Evolutionary conservation across 352 stramenopile species (phyloP).

Genomic region (Globisporangium splendens): DNA sequence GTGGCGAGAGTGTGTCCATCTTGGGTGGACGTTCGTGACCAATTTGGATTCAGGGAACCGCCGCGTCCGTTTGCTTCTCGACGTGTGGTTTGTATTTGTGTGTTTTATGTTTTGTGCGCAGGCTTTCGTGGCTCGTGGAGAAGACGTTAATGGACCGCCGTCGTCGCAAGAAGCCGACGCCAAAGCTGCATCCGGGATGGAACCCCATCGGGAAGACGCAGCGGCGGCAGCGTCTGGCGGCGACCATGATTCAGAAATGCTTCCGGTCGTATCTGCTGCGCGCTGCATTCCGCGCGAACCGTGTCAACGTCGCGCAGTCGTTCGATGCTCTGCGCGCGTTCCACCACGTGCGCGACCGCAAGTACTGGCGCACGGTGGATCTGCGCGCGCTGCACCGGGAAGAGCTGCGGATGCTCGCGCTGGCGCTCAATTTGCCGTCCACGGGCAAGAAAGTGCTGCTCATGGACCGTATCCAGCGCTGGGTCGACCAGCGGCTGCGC

Average conservation of each 20-base stretch:
- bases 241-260: conserved; percentile 65
- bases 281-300: conserved; percentile 46
- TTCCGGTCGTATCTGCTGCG: conserved; percentile 63
- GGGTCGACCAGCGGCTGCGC: conserved; percentile 65
- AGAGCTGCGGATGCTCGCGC: conserved; percentile 53
- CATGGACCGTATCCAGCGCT: conserved; percentile 69
- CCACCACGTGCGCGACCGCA: conserved; percentile 41
- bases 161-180: conserved; percentile 27
- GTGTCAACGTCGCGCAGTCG: conserved; percentile 35
- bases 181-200: conserved; percentile 65
- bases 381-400: conserved; percentile 55
- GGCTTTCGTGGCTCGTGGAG: too few relatives aligned
- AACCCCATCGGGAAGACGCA: conserved; percentile 26
- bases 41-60: too few relatives aligned
- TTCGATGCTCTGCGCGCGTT: conserved; percentile 55
- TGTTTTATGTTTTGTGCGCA: too few relatives aligned
- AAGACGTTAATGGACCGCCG: background rate
- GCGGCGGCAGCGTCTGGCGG: conserved; percentile 41
- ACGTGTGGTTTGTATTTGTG: too few relatives aligned
- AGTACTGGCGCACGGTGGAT: conserved; percentile 54
- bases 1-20: too few relatives aligned
- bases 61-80: too few relatives aligned
- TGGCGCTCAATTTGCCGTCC: conserved; percentile 66
- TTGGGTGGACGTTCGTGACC: too few relatives aligned
- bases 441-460: conserved; percentile 77